Evolutionary conservation across 2,329 filamentous ascomycete genomes (phyloP).

Genomic region (Orbilia quercus): DNA sequence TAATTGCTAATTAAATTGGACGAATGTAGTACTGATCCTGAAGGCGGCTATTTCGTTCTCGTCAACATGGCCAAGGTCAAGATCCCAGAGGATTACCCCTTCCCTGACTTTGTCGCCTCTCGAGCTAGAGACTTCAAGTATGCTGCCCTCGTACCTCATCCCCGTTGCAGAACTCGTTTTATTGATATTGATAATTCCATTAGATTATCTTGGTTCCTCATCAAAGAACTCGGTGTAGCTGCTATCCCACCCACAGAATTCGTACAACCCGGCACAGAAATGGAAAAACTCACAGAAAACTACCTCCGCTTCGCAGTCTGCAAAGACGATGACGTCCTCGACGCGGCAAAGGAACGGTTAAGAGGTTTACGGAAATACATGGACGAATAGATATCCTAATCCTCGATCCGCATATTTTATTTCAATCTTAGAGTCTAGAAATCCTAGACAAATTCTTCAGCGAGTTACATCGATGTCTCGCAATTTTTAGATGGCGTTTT

Average conservation of each 20-base stretch:
- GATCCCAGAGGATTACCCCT: constrained; percentile 83
- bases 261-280: constrained; percentile 80
- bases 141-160: not conserved
- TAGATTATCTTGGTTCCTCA: constrained; percentile 87
- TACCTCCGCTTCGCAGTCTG: constrained; percentile 89
- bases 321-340: constrained; percentile 87
- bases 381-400: constrained; percentile 24
- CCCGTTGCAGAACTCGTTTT: not conserved
- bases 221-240: constrained; percentile 93
- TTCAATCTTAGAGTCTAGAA: not conserved
- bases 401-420: constrained; percentile 8
- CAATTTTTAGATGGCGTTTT: not conserved
- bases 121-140: constrained; percentile 89
- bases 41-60: constrained; percentile 97
- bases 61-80: constrained; percentile 91
- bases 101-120: constrained; percentile 86
- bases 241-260: constrained; percentile 98
- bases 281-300: constrained; percentile 83
- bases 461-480: not conserved
- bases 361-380: constrained; percentile 80
- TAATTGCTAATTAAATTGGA: constrained; percentile 3
- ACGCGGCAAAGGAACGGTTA: constrained; percentile 80
- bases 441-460: not conserved
- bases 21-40: constrained; percentile 80
- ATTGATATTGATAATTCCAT: not conserved